These are phyloP conservation scores for Yamadazyma oceani DNA, from an alignment of 1,139 yeast genomes.

Conservation along the genomic window DNA sequence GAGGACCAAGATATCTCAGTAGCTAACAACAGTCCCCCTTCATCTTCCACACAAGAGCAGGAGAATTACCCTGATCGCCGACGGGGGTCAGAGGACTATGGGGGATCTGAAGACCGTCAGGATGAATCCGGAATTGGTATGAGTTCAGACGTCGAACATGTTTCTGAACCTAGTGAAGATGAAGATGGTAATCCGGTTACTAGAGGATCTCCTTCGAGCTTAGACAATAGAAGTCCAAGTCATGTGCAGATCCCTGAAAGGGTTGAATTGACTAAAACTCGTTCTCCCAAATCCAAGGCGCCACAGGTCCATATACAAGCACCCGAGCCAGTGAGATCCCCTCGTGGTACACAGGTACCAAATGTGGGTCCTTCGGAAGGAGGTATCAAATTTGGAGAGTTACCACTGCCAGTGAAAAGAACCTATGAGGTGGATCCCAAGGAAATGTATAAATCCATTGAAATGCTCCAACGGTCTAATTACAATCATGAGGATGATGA, in stretches of 20 bases:
- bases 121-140: not conserved
- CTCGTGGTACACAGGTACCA: too few species aligned
- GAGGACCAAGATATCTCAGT: constrained; percentile 2
- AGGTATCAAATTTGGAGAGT: constrained; percentile 39
- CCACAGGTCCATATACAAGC: constrained; percentile 1
- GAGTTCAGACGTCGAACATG: constrained; percentile 24
- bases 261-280: not conserved
- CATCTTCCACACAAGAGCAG: constrained; percentile 6
- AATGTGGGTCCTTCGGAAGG: constrained; percentile 3
- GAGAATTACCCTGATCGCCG: not conserved
- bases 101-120: too few species aligned
- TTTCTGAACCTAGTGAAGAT: constrained; percentile 42
- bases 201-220: not conserved
- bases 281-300: not conserved
- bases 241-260: constrained; percentile 7
- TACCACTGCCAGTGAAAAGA: constrained; percentile 41
- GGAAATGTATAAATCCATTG: constrained; percentile 81
- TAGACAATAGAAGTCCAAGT: not conserved
- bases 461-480: constrained; percentile 56
- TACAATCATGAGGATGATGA: constrained; percentile 54
- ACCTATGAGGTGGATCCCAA: constrained; percentile 67
- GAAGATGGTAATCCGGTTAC: constrained; percentile 13
- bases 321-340: not conserved
- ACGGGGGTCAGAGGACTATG: too few species aligned
- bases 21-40: constrained; percentile 1